These are phyloP conservation scores for Malus hybrid DNA, from an alignment of 331 rosid genomes.

Conservation along the genomic window DNA sequence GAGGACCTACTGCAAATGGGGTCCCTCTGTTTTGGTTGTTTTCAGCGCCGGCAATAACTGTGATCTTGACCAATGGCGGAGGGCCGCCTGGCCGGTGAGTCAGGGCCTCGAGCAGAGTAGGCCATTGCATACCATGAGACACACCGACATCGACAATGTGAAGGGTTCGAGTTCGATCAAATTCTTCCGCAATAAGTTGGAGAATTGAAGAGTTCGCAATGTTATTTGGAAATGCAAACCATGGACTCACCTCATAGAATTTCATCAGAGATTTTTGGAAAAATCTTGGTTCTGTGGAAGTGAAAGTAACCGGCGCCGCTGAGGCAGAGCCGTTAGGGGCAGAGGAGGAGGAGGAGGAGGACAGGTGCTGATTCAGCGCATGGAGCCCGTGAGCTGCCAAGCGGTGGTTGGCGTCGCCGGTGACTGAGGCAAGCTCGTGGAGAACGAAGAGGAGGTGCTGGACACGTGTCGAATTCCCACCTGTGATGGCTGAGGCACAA, in stretches of 20 bases:
- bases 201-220: slow-evolving; percentile 87
- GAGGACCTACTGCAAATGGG: slow-evolving; percentile 69
- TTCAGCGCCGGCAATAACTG: slow-evolving; percentile 46
- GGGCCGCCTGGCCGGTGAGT: slow-evolving; percentile 76
- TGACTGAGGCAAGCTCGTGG: slow-evolving; percentile 65
- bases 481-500: slow-evolving; percentile 59
- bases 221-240: slow-evolving; percentile 86
- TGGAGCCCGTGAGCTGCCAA: slow-evolving; percentile 73
- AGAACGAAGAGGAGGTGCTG: slow-evolving; percentile 82
- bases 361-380: slow-evolving; percentile 50
- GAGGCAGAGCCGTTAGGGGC: slow-evolving; percentile 28
- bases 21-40: slow-evolving; percentile 20
- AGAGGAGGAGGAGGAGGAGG: slow-evolving; percentile 12
- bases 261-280: slow-evolving; percentile 61
- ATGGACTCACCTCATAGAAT: slow-evolving; percentile 86
- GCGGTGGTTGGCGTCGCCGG: slow-evolving; percentile 88
- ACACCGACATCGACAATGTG: slow-evolving; percentile 90
- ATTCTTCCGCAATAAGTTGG: slow-evolving; percentile 55
- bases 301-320: slow-evolving; percentile 33
- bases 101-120: slow-evolving; percentile 79
- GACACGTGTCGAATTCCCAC: slow-evolving; percentile 56
- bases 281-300: slow-evolving; percentile 59
- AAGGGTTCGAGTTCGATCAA: slow-evolving; percentile 30
- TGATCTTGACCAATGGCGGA: slow-evolving; percentile 71
- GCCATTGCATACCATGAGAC: slow-evolving; percentile 94